A percentile compares a stretch with the other conserved stretches of the same genome.
Conservation (phyloP, 192 early-diverging fungal species). For the Linnemannia hyalina region DNA sequence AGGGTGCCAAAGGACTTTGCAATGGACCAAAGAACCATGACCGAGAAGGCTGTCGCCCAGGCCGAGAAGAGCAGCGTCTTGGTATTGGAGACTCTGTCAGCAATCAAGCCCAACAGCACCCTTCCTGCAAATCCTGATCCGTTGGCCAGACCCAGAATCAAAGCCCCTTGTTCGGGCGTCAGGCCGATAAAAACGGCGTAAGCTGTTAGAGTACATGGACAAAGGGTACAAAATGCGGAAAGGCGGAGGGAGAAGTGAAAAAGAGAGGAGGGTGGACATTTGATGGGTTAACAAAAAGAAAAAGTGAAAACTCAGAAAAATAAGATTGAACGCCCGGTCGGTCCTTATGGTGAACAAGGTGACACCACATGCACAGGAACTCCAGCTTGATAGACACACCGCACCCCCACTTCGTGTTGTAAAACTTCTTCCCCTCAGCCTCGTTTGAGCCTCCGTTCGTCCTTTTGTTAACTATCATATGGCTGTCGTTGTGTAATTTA, state of each 20-base stretch:
- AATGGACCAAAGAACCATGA: slow-evolving; percentile 64
- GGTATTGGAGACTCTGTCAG: slow-evolving; percentile 61
- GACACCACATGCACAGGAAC: background rate
- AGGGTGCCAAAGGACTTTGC: slow-evolving; percentile 57
- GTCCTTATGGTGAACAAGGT: background rate
- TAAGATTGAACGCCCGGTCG: slow-evolving; percentile 20
- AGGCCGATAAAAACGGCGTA: slow-evolving; percentile 47
- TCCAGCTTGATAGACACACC: background rate
- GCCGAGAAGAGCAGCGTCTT: slow-evolving; percentile 38
- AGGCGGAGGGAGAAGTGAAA: background rate
- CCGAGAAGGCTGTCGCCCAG: slow-evolving; percentile 44
- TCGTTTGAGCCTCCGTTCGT: background rate
- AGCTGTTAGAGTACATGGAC: background rate
- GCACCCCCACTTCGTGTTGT: background rate
- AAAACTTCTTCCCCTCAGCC: background rate
- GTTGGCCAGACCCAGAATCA: slow-evolving; percentile 38
- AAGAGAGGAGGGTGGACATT: background rate
- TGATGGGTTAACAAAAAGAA: background rate
- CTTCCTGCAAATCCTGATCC: slow-evolving; percentile 49
- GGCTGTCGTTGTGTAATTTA: background rate
- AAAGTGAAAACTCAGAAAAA: slow-evolving; percentile 5
- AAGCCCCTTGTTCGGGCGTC: slow-evolving; percentile 34
- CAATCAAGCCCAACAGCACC: slow-evolving; percentile 40
- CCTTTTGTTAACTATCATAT: slow-evolving; percentile 4
- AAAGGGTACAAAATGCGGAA: background rate